phyloP scores from a whole-genome alignment of 1,139 yeast species.

The Suhomyces kunorum region DNA sequence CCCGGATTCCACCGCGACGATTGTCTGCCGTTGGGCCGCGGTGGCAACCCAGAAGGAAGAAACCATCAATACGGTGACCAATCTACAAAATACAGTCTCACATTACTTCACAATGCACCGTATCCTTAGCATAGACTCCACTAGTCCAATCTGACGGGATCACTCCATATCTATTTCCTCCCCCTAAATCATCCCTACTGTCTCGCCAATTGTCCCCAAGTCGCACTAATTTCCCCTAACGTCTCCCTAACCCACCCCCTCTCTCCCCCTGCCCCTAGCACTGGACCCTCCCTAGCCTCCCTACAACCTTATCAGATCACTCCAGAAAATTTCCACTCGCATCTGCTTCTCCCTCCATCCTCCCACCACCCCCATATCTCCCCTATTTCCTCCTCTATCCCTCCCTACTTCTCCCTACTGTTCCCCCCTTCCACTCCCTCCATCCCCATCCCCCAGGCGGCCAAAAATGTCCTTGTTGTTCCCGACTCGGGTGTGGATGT shows the following conservation, averaged over 20 bases:
- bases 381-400: neutral
- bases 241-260: neutral
- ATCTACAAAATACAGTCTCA: no score
- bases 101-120: no score
- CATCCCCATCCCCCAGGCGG: neutral
- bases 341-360: neutral
- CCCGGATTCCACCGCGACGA: no score
- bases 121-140: no score
- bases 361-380: neutral
- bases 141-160: no score
- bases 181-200: no score
- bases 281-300: no score
- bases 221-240: neutral
- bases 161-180: no score
- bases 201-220: no score
- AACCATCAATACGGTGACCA: no score
- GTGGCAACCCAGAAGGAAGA: no score
- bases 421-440: neutral
- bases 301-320: constrained; percentile 5
- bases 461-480: constrained; percentile 7
- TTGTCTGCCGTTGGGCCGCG: no score
- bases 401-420: neutral
- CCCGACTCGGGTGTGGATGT: constrained; percentile 6
- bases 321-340: constrained; percentile 7
- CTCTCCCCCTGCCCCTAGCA: neutral